Evolutionary conservation across 805 yeast genomes (phyloP), one percentile per base, ranked within the genome.

Genomic region (Phaffomyces opuntiae): DNA sequence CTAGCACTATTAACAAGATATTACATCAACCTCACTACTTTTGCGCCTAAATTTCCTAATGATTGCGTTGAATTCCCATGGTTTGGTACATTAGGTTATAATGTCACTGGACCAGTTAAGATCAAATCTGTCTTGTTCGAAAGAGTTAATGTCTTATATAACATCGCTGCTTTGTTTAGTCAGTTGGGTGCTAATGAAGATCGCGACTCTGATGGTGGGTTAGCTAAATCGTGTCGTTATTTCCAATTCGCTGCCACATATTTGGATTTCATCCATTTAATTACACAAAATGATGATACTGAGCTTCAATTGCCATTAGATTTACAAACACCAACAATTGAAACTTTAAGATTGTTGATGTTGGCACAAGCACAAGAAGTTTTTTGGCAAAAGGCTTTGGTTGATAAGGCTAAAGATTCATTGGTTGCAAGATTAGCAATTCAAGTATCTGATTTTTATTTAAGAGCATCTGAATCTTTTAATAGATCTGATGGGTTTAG

Each of bases 341-440:
- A 67, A 12, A 68, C 80, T 16, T 64, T 89, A 44, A 63, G 71
- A 34, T 53, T 60, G 12, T 56, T 88, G 33, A 76, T 77, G 77
- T 58, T 85, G 36, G 93, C 95, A 0, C 96, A 87, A 56, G 93
- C 96, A 0, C 96, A 89, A 62, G 96, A 90, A 57, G 73, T 79
- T 12, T 78, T 83, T 42, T 89, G 96, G 96, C 79, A 75, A 40
- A 81, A 81, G 54, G 88, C 96, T 0, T 62, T 70, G 0, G 61
- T 65, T 35, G 61, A 64, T 16, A 66, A 69, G 12, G 56, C 77
- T 54, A 83, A 80, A 53, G 80, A 84, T 56, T 66, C 82, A 0
- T 66, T 80, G 5, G 64, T 89, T 3, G 73, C 93, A 1, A 77
- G 79, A 53, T 63, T 90, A 39, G 75, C 96, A 0, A 62, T 69